phyloP scores from a whole-genome alignment of 805 yeast species.

The Candida takata region DNA sequence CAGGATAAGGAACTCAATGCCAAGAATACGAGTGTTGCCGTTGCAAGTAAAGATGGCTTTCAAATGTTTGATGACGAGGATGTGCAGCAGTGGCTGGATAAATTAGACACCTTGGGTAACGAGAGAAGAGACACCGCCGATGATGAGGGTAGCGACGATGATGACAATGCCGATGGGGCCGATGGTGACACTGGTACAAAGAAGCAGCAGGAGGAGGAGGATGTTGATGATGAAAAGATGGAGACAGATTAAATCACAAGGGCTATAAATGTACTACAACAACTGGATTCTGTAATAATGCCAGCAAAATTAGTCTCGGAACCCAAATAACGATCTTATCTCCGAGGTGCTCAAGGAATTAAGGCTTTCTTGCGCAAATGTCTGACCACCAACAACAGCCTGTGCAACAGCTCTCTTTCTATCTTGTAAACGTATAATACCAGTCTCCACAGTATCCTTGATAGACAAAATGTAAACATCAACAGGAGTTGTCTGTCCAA shows the following conservation, averaged over 20 bases:
- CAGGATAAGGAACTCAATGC: constrained; percentile 88
- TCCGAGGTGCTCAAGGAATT: constrained; percentile 36
- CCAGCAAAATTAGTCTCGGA: not conserved
- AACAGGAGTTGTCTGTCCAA: constrained; percentile 74
- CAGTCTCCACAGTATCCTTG: constrained; percentile 70
- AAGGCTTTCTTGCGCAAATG: constrained; percentile 50
- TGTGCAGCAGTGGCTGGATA: constrained; percentile 77
- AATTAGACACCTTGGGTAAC: constrained; percentile 59
- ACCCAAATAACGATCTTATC: constrained; percentile 10
- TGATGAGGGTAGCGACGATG: constrained; percentile 16
- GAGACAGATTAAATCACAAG: constrained; percentile 25
- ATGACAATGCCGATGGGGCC: constrained; percentile 20
- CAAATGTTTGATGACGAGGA: constrained; percentile 75
- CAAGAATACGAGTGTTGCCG: constrained; percentile 83
- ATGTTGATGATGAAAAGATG: constrained; percentile 31
- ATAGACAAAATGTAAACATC: constrained; percentile 71
- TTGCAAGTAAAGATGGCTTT: constrained; percentile 83
- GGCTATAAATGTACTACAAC: not conserved
- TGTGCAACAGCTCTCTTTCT: constrained; percentile 68
- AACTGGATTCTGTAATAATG: not conserved
- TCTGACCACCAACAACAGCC: constrained; percentile 63
- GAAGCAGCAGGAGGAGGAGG: constrained; percentile 11
- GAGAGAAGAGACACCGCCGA: constrained; percentile 36
- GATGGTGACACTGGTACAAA: constrained; percentile 9
- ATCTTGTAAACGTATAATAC: constrained; percentile 81